These are phyloP conservation scores for Alternaria sp. DNA, from an alignment of 2,329 filamentous ascomycete genomes.

Conservation along the genomic window DNA sequence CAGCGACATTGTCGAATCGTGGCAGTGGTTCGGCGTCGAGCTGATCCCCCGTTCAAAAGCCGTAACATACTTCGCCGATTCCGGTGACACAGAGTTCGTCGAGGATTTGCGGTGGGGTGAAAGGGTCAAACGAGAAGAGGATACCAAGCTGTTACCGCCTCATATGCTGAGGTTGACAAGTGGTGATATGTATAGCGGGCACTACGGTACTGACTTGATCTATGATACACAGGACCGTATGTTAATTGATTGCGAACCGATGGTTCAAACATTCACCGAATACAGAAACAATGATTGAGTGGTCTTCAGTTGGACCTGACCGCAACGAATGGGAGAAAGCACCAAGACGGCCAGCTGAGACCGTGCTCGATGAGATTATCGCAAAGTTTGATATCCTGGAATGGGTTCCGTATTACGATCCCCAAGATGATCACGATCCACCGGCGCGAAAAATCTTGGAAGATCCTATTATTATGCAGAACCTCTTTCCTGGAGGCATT, in stretches of 20 bases:
- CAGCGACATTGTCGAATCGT: not conserved
- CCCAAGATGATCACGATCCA: not conserved
- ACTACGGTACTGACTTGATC: not conserved
- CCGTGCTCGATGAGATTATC: not conserved
- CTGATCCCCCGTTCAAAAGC: not conserved
- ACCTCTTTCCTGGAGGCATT: not conserved
- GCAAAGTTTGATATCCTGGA: not conserved
- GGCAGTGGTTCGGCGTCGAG: not conserved
- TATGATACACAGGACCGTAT: not conserved
- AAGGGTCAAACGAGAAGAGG: not conserved
- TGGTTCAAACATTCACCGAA: fast-evolving
- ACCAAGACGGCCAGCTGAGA: not conserved
- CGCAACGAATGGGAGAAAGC: not conserved
- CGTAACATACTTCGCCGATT: not conserved
- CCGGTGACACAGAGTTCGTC: not conserved
- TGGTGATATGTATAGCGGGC: not conserved
- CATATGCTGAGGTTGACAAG: not conserved
- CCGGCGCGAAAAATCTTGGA: not conserved
- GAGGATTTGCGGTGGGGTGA: not conserved
- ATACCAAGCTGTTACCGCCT: not conserved
- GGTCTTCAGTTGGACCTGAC: not conserved
- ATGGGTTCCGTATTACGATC: not conserved
- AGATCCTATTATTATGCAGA: not conserved
- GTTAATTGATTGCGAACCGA: too few relatives aligned
- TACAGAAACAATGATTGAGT: not conserved